Base-by-base conservation (phyloP, 768 basidiomycete species). In the Hygrocybe punicea region DNA sequence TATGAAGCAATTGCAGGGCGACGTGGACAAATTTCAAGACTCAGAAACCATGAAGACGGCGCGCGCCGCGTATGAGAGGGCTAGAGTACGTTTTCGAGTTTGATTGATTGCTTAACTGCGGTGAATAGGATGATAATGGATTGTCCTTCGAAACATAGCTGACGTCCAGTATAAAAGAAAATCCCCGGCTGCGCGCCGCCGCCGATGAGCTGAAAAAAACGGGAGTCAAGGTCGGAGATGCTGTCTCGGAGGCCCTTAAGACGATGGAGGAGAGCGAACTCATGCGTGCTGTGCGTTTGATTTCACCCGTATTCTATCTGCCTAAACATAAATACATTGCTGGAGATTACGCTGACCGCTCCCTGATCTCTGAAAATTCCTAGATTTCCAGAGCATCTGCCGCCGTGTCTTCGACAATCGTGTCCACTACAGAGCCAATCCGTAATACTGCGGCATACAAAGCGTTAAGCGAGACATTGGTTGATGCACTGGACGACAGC, bases 371-470 rank as follows among this genome's bases (percentile, higher is more conserved):
- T 57, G 36, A 34, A 35, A 37, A 16, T 57, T 10, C 48, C 19
- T 45, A 95, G 92, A 88, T 98, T 58, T 87, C 91, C 6, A 81
- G 83, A 63, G 92, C 94, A 2, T 90, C 92, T 0, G 83, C 86
- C 14, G 91, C 92, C 6, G 84, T 96, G 55, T 93, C 94, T 6
- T 84, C 79, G 9, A 90, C 90, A 6, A 92, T 95, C 48, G 86
- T 86, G 47, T 85, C 87, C 45, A 90, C 93, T 13, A 98, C 97
- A 3, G 94, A 96, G 60, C 96, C 96, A n/a, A 89, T 99, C 58
- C 88, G 97, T 42, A 93, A 97, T 60, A 99, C 96, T 2, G 87
- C 84, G 13, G 92, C 96, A 0, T 99, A 99, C 77, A 97, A 97
- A 76, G 78, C 87, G 1, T 76, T 98, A 6, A 84, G 93, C 1